Conservation (phyloP, 257 asterid genomes). For the Agastache rugosa region DNA sequence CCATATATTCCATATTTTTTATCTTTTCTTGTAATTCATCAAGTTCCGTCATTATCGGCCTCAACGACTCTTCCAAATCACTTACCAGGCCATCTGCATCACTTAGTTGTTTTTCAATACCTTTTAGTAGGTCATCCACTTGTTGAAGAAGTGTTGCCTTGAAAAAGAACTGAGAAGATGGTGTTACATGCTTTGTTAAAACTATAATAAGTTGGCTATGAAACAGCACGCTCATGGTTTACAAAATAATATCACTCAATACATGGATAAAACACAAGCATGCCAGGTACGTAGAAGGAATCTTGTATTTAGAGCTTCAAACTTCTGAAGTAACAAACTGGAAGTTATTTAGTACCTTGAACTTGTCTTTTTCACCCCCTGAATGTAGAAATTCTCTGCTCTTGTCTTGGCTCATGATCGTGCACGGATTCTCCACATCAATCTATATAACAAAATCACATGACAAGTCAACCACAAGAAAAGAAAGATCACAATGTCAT, state of each 20-base stretch:
- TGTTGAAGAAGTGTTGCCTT: slow-evolving; percentile 97
- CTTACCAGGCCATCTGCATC: slow-evolving; percentile 68
- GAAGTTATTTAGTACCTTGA: slow-evolving; percentile 61
- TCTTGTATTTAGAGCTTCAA: slow-evolving; percentile 19
- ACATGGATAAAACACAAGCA: slow-evolving; percentile 15
- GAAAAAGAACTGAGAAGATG: slow-evolving; percentile 76
- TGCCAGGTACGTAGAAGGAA: neutral
- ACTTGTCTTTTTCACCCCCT: slow-evolving; percentile 85
- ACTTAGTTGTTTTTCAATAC: slow-evolving; percentile 61
- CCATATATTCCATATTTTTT: slow-evolving; percentile 80
- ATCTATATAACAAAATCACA: slow-evolving; percentile 60
- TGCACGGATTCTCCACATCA: slow-evolving; percentile 98
- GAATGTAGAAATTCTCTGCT: slow-evolving; percentile 97
- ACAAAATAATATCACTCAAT: slow-evolving; percentile 21
- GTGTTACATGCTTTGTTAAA: slow-evolving; percentile 34
- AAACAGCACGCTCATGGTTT: slow-evolving; percentile 24
- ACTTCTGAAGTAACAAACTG: slow-evolving; percentile 25
- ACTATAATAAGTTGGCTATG: slow-evolving; percentile 21
- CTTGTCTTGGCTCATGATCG: slow-evolving; percentile 95
- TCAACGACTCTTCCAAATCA: slow-evolving; percentile 75
- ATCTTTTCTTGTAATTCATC: slow-evolving; percentile 84
- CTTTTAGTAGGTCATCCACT: slow-evolving; percentile 75
- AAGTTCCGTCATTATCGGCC: slow-evolving; percentile 75
- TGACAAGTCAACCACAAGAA: neutral
- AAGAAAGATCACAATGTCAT: slow-evolving; percentile 21